phyloP scores from a whole-genome alignment of 2,329 filamentous ascomycete genomes.

The Colletotrichum viniferum region DNA sequence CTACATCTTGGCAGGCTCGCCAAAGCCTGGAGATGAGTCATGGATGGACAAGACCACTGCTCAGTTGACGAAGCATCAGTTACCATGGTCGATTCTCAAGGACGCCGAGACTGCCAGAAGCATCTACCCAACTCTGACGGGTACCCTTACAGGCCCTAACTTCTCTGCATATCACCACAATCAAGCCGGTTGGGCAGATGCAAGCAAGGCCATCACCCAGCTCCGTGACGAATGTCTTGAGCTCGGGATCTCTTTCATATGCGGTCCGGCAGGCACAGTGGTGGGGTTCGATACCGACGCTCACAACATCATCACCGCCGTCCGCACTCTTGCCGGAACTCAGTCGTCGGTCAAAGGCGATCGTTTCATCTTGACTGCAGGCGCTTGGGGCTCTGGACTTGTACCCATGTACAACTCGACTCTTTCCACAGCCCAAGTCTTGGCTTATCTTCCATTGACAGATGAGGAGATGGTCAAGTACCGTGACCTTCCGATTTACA shows the following conservation, averaged over 20 bases:
- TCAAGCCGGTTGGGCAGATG: slow-evolving; percentile 28
- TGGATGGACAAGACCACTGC: slow-evolving; percentile 1
- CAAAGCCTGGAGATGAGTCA: background rate
- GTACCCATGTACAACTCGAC: slow-evolving; percentile 67
- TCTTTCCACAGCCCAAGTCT: slow-evolving; percentile 66
- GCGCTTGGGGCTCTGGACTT: slow-evolving; percentile 64
- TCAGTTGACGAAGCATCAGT: background rate
- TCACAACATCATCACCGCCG: background rate
- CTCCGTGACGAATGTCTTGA: background rate
- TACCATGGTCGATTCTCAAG: background rate
- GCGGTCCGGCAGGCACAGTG: slow-evolving; percentile 31
- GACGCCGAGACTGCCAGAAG: background rate
- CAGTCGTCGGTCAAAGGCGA: background rate
- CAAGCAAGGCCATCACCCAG: slow-evolving; percentile 23
- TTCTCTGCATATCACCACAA: slow-evolving; percentile 34
- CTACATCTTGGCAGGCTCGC: slow-evolving; percentile 13
- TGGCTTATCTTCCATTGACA: slow-evolving; percentile 68
- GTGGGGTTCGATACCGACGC: slow-evolving; percentile 26
- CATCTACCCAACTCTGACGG: background rate
- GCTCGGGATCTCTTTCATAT: slow-evolving; percentile 32
- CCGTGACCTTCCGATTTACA: slow-evolving; percentile 59
- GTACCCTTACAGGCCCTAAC: slow-evolving; percentile 20
- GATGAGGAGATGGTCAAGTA: slow-evolving; percentile 59
- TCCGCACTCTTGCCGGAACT: background rate
- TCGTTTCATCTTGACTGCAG: slow-evolving; percentile 60